Percentiles rank a stretch among this genome's conserved stretches.
Conservation (phyloP, 169 alveolate genomes). For the Besnoitia besnoiti region DNA sequence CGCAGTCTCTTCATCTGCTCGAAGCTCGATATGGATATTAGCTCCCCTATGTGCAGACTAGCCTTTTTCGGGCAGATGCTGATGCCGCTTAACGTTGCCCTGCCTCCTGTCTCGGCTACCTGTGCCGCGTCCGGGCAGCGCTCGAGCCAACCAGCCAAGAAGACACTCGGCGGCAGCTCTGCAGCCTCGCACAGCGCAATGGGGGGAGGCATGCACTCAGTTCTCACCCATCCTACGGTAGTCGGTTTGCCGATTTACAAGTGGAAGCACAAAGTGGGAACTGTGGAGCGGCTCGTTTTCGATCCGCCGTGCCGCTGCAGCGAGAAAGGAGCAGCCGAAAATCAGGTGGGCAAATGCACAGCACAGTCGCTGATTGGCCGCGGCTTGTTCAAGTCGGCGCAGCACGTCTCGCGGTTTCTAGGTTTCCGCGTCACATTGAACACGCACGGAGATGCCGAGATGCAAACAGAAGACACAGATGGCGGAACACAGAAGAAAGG, state of each 20-base stretch:
- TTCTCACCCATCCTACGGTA: not conserved
- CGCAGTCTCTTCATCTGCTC: not conserved
- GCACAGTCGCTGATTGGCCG: not conserved
- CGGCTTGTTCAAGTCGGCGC: not conserved
- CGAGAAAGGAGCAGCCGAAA: not conserved
- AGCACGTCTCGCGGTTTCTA: not conserved
- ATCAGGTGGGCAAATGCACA: not conserved
- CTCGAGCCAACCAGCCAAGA: not conserved
- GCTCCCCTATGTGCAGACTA: not conserved
- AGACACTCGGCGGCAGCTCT: not conserved
- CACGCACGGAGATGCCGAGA: not conserved
- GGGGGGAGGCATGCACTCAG: not conserved
- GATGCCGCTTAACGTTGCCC: not conserved
- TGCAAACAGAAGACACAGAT: not conserved
- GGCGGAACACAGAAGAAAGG: not conserved
- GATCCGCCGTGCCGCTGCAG: not conserved
- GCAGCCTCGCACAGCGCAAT: not conserved
- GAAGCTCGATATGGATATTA: constrained; percentile 1
- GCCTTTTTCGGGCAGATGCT: not conserved
- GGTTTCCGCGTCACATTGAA: not conserved
- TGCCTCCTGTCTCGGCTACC: not conserved
- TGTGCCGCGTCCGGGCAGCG: not conserved
- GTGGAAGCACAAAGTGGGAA: not conserved
- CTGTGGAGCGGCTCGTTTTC: not conserved
- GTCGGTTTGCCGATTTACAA: not conserved